Percentiles rank a stretch among this genome's conserved stretches.
These are phyloP conservation scores for Achaetomiella virescens DNA, from an alignment of 495 filamentous ascomycete species.

Conservation along the genomic window DNA sequence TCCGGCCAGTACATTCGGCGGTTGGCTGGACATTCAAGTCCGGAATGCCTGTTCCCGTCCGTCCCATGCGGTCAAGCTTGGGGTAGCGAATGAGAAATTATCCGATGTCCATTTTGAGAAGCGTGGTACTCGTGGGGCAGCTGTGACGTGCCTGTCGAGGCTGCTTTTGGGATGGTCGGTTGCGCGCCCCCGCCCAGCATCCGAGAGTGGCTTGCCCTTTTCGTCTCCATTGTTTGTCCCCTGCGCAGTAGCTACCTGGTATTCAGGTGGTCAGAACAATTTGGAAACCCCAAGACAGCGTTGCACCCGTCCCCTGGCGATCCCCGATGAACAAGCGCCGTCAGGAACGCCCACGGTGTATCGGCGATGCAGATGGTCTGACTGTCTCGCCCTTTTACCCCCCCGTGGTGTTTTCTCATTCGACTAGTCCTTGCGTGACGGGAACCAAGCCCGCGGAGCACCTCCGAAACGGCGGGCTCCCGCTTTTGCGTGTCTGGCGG, in stretches of 20 bases:
- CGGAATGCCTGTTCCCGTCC: background rate
- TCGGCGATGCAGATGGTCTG: background rate
- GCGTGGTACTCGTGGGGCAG: background rate
- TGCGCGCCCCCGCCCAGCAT: too few relatives aligned
- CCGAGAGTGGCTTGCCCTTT: too few relatives aligned
- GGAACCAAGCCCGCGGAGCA: background rate
- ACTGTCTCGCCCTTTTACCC: background rate
- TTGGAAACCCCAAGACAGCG: background rate
- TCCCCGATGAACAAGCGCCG: constrained; percentile 8
- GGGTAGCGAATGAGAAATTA: constrained; percentile 32
- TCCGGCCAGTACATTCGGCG: background rate
- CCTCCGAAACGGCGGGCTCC: background rate
- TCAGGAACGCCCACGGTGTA: background rate
- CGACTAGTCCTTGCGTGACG: background rate
- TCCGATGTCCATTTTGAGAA: constrained; percentile 32
- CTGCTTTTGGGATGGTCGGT: background rate
- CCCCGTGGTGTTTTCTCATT: background rate
- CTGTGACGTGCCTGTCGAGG: background rate
- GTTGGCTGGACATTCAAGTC: background rate
- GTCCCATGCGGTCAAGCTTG: background rate
- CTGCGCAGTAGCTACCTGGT: background rate
- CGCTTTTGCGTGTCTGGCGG: too few relatives aligned
- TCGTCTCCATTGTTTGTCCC: background rate
- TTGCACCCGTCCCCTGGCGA: background rate
- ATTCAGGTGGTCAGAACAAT: too few relatives aligned